phyloP scores from a whole-genome alignment of 306 rosid genomes.

The Fagus sylvatica region DNA sequence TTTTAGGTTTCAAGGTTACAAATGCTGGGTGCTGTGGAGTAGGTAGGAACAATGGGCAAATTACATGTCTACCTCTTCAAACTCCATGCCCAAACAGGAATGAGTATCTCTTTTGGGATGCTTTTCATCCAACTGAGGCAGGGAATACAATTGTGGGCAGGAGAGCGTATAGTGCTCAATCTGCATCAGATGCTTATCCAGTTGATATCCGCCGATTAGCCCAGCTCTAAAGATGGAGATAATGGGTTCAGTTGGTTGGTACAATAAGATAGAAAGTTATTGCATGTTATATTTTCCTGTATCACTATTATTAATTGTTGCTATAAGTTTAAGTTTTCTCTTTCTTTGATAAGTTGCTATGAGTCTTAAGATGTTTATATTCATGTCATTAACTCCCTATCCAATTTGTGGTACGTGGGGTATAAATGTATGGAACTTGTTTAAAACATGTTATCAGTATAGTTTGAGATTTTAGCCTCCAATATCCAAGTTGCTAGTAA shows the following conservation, averaged over 20 bases:
- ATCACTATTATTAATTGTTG: no score
- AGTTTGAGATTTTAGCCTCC: background rate
- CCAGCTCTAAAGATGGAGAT: conserved; percentile 40
- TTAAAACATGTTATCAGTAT: background rate
- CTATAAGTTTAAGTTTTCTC: no score
- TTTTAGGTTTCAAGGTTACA: no score
- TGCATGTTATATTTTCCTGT: no score
- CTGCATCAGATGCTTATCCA: conserved; percentile 85
- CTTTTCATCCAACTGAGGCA: conserved; percentile 88
- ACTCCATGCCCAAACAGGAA: conserved; percentile 71
- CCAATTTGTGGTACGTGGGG: background rate
- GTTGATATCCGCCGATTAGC: conserved; percentile 72
- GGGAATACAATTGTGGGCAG: conserved; percentile 57
- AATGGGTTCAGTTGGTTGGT: background rate
- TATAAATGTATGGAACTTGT: background rate
- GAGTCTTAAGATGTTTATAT: no score
- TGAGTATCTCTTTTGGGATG: conserved; percentile 85
- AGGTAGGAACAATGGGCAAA: conserved; percentile 94
- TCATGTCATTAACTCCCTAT: no score
- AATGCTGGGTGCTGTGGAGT: conserved; percentile 98
- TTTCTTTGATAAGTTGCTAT: no score
- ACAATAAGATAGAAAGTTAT: background rate
- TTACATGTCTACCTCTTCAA: conserved; percentile 81
- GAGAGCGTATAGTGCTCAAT: conserved; percentile 75
- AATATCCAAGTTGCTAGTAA: no score